Percentiles rank a stretch among this genome's conserved stretches.
phyloP scores from a whole-genome alignment of 768 basidiomycete genomes.

The Pleurotus tuoliensis region DNA sequence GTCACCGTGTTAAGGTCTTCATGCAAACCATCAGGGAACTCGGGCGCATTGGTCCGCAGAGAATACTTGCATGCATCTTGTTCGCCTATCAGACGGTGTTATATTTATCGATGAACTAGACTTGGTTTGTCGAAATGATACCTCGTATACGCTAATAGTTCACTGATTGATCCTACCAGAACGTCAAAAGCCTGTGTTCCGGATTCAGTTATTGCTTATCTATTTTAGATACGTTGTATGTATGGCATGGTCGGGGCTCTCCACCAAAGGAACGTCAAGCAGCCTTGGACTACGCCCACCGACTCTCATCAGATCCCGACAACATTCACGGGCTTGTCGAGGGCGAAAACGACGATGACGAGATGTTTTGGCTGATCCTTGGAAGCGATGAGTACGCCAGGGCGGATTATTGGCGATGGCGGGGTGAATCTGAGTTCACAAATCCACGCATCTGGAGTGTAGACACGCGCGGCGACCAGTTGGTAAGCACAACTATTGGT shows the following conservation, averaged over 20 bases:
- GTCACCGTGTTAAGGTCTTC: too few relatives aligned
- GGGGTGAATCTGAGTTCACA: conserved; percentile 30
- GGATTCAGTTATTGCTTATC: conserved; percentile 81
- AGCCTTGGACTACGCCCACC: conserved; percentile 56
- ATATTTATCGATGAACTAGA: conserved; percentile 71
- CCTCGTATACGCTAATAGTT: conserved; percentile 2
- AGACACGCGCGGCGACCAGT: conserved; percentile 28
- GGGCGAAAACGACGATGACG: conserved; percentile 61
- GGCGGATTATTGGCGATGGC: conserved; percentile 84
- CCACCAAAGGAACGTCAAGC: conserved; percentile 52
- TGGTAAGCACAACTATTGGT: conserved; percentile 32
- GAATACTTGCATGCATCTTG: conserved; percentile 79
- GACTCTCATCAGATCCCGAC: conserved; percentile 34
- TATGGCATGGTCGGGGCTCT: conserved; percentile 82
- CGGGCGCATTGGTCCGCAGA: conserved; percentile 74
- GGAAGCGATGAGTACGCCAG: conserved; percentile 74
- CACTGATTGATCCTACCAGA: conserved; percentile 28
- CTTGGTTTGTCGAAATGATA: conserved; percentile 40
- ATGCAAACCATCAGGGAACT: conserved; percentile 43
- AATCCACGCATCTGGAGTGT: conserved; percentile 63
- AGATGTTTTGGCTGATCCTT: conserved; percentile 85
- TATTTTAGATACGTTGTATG: conserved; percentile 65
- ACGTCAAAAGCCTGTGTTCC: conserved; percentile 69
- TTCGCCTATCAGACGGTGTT: conserved; percentile 47
- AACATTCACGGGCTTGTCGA: conserved; percentile 57